phyloP scores from a whole-genome alignment of 208 protist genomes.

The Leishmania martiniquensis region DNA sequence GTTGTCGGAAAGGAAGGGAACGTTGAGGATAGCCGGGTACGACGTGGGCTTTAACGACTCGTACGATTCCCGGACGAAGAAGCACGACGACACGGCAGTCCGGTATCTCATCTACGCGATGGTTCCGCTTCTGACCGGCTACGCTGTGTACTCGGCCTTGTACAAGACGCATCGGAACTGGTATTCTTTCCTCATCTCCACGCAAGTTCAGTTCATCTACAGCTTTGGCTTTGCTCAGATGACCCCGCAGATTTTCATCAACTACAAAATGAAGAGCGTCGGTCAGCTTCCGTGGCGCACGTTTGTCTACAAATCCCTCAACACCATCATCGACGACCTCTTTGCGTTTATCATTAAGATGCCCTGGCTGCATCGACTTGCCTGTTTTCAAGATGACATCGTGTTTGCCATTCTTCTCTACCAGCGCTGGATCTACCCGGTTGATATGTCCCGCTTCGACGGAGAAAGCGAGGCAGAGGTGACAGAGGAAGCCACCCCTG shows the following conservation, averaged over 20 bases:
- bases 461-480: slow-evolving; percentile 36
- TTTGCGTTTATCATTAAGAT: slow-evolving; percentile 99
- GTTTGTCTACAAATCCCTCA: slow-evolving; percentile 98
- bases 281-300: slow-evolving; percentile 97
- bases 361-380: slow-evolving; percentile 97
- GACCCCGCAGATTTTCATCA: slow-evolving; percentile 99
- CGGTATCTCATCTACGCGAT: slow-evolving; percentile 94
- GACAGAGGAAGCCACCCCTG: background rate
- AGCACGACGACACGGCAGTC: slow-evolving; percentile 94
- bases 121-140: slow-evolving; percentile 92
- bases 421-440: slow-evolving; percentile 98
- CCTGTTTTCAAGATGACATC: slow-evolving; percentile 98
- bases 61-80: slow-evolving; percentile 81
- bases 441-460: slow-evolving; percentile 89
- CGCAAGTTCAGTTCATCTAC: slow-evolving; percentile 92
- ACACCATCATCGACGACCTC: slow-evolving; percentile 99
- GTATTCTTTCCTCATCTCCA: slow-evolving; percentile 93
- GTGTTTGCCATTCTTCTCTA: slow-evolving; percentile 98
- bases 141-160: slow-evolving; percentile 95
- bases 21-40: slow-evolving; percentile 34
- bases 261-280: slow-evolving; percentile 99
- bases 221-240: slow-evolving; percentile 98
- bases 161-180: slow-evolving; percentile 95
- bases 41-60: slow-evolving; percentile 58
- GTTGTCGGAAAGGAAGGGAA: background rate